Evolutionary conservation across 129 eudicot species (phyloP).

Genomic region (Sambucus nigra): DNA sequence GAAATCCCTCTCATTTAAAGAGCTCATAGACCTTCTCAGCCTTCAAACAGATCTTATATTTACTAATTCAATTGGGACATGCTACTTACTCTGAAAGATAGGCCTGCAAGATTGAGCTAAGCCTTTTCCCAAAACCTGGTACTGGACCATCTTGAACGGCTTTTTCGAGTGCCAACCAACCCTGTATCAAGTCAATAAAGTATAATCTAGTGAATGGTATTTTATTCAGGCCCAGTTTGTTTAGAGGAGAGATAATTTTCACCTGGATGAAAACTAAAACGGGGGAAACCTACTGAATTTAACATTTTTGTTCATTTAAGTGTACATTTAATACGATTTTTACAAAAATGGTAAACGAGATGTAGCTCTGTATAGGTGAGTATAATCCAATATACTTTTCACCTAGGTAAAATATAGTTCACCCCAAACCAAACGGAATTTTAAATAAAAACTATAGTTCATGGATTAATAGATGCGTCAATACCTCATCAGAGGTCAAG

Average conservation of each 20-base stretch:
- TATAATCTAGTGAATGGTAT: not conserved
- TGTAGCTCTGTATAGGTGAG: no score
- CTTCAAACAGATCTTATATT: not conserved
- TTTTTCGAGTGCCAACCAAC: constrained; percentile 23
- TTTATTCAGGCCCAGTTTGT: no score
- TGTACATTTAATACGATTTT: no score
- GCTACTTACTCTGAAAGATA: constrained; percentile 31
- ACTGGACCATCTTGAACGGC: constrained; percentile 18
- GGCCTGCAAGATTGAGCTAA: constrained; percentile 14
- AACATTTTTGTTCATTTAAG: no score
- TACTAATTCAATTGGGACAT: not conserved
- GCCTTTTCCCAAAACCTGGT: constrained; percentile 23
- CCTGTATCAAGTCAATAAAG: constrained; percentile 10
- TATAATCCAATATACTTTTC: no score
- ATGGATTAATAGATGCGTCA: not conserved
- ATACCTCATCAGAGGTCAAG: constrained; percentile 44
- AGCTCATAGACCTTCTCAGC: no score
- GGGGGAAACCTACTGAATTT: no score
- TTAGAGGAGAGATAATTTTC: no score
- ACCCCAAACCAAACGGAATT: no score
- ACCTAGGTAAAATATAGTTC: no score
- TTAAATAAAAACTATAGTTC: constrained; percentile 7
- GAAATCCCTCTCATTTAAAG: not conserved
- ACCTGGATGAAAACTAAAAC: no score
- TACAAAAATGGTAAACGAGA: no score